phyloP scores from a whole-genome alignment of 2,329 filamentous ascomycete species.

The Aspergillus aculeatus region DNA sequence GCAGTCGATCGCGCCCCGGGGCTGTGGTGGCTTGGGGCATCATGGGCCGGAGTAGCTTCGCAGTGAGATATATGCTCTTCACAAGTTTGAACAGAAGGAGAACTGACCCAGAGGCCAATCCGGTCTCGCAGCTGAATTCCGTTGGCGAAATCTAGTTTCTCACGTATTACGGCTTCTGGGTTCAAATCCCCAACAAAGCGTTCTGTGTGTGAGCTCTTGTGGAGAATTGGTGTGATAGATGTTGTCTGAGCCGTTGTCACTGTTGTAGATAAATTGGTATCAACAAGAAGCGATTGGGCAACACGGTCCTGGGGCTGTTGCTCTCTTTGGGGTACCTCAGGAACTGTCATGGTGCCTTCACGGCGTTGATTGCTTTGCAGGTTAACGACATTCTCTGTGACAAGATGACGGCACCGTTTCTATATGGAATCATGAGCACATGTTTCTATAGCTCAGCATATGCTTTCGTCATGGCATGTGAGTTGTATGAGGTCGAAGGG shows the following conservation, averaged over 20 bases:
- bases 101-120: conserved; percentile 36
- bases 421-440: conserved; percentile 8
- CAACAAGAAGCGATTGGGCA: neutral
- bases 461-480: neutral
- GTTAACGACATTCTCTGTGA: conserved; percentile 4
- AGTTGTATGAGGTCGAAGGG: neutral
- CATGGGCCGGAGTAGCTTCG: neutral
- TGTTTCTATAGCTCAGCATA: neutral
- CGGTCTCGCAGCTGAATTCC: conserved; percentile 28
- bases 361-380: neutral
- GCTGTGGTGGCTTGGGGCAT: neutral
- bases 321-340: neutral
- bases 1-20: conserved; percentile 12
- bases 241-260: neutral
- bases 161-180: conserved; percentile 41
- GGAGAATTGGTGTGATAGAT: conserved; percentile 7
- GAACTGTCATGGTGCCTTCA: neutral
- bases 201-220: conserved; percentile 20
- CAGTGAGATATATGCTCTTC: conserved; percentile 3
- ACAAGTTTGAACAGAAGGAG: conserved; percentile 15
- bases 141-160: conserved; percentile 27
- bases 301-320: neutral
- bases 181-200: conserved; percentile 44
- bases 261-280: neutral
- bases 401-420: conserved; percentile 36